Percentiles rank a stretch among this genome's conserved stretches.
Evolutionary conservation across 1,284 basidiomycete genomes (phyloP).

Genomic region (Cystobasidium sp.): DNA sequence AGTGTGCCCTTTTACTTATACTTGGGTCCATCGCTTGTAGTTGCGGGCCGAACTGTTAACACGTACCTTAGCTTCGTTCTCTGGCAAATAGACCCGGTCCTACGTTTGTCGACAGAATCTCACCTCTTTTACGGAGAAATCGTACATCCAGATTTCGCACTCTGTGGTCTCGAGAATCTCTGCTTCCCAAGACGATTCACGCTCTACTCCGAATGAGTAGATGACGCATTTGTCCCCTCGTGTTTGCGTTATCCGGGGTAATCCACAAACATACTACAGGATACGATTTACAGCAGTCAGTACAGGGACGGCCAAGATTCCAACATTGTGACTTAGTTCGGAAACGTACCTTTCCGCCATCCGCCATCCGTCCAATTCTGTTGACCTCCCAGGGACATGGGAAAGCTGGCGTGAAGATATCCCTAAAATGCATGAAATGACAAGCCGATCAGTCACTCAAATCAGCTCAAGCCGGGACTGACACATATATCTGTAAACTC

Average conservation of each 20-base stretch:
- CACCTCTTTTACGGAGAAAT: conserved; percentile 40
- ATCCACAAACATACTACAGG: conserved; percentile 38
- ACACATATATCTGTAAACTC: neutral
- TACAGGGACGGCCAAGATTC: neutral
- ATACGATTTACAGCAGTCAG: too few species aligned
- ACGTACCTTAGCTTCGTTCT: neutral
- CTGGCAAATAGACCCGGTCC: too few species aligned
- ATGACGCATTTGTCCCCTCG: conserved; percentile 38
- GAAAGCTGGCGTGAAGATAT: conserved; percentile 41
- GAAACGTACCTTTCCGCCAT: conserved; percentile 40
- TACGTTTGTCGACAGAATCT: neutral
- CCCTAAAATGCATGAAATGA: conserved; percentile 17
- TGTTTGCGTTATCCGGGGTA: conserved; percentile 36
- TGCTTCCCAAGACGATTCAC: conserved; percentile 39
- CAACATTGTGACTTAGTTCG: neutral
- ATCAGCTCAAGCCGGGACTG: neutral
- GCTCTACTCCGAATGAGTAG: conserved; percentile 43
- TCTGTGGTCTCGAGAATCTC: conserved; percentile 37
- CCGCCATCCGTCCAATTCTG: conserved; percentile 36
- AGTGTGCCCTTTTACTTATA: conserved; percentile 32
- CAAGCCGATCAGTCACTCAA: neutral
- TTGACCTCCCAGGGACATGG: conserved; percentile 43
- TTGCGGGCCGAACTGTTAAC: conserved; percentile 21
- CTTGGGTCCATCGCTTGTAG: conserved; percentile 18
- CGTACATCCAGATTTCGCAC: conserved; percentile 41